Conservation (phyloP, 257 asterid genomes). For the Solanum rostratum region DNA sequence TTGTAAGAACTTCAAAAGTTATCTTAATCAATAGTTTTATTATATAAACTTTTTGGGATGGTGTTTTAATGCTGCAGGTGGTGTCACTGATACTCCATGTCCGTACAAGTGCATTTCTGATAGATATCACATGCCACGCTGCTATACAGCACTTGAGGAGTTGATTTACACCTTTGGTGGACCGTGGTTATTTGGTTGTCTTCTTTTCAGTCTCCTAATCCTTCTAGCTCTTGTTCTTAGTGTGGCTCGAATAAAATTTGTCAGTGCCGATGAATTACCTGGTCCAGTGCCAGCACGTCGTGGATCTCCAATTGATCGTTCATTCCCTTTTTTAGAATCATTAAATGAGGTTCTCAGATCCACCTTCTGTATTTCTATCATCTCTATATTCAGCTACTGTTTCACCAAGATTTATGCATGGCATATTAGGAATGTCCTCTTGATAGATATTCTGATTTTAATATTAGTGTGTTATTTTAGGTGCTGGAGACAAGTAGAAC, state of each 20-base stretch:
- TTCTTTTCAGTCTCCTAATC: constrained; percentile 59
- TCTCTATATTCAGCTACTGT: background rate
- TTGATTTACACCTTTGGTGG: constrained; percentile 84
- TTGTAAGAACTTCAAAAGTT: background rate
- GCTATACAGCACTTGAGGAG: constrained; percentile 84
- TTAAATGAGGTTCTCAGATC: constrained; percentile 58
- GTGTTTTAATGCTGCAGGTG: constrained; percentile 34
- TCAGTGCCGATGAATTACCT: constrained; percentile 61
- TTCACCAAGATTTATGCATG: background rate
- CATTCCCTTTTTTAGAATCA: constrained; percentile 83
- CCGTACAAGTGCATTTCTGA: constrained; percentile 86
- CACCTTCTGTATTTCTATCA: constrained; percentile 1
- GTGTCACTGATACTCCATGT: constrained; percentile 62
- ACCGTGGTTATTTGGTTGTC: constrained; percentile 78
- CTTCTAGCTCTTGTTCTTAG: constrained; percentile 76
- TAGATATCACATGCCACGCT: constrained; percentile 75
- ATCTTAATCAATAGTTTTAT: background rate
- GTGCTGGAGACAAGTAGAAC: constrained; percentile 79
- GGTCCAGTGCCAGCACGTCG: constrained; percentile 55
- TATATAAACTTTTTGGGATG: background rate
- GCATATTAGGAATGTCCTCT: background rate
- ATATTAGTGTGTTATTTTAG: constrained; percentile 16
- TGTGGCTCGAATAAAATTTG: constrained; percentile 82
- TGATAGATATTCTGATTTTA: background rate
- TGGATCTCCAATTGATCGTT: constrained; percentile 69